phyloP scores from a whole-genome alignment of 163 green algal genomes.

The Scenedesmus sp. region DNA sequence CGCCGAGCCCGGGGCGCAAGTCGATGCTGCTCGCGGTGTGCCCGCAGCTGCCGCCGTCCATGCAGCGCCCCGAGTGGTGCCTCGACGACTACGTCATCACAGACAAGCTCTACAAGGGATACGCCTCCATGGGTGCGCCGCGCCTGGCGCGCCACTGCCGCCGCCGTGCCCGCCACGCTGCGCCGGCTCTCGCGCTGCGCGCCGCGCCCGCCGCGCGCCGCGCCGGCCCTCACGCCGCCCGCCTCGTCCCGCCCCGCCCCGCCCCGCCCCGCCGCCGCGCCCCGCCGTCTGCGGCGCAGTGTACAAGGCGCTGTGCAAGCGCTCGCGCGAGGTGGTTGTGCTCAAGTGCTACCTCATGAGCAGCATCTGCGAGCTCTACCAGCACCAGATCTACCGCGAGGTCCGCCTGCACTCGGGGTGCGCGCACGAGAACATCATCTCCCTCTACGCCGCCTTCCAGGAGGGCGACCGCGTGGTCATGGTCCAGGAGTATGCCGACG shows the following conservation, averaged over 20 bases:
- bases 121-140: constrained; percentile 48
- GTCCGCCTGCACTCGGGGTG: constrained; percentile 76
- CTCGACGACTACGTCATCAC: constrained; percentile 60
- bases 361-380: constrained; percentile 55
- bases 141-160: no score
- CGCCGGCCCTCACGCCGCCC: no score
- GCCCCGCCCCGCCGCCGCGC: no score
- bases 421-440: constrained; percentile 78
- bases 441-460: constrained; percentile 83
- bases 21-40: constrained; percentile 57
- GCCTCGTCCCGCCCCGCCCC: no score
- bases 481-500: constrained; percentile 70
- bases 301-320: constrained; percentile 63
- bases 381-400: constrained; percentile 77
- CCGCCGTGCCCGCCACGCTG: no score
- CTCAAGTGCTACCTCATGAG: constrained; percentile 72
- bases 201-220: no score
- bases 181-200: no score
- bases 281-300: constrained; percentile 43
- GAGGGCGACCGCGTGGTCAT: constrained; percentile 67
- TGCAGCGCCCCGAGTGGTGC: constrained; percentile 61
- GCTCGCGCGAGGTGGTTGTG: constrained; percentile 54
- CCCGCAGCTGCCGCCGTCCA: constrained; percentile 54
- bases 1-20: constrained; percentile 22
- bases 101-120: constrained; percentile 70